Conservation (phyloP, 306 rosid genomes). For the Inga leiocalycina region DNA sequence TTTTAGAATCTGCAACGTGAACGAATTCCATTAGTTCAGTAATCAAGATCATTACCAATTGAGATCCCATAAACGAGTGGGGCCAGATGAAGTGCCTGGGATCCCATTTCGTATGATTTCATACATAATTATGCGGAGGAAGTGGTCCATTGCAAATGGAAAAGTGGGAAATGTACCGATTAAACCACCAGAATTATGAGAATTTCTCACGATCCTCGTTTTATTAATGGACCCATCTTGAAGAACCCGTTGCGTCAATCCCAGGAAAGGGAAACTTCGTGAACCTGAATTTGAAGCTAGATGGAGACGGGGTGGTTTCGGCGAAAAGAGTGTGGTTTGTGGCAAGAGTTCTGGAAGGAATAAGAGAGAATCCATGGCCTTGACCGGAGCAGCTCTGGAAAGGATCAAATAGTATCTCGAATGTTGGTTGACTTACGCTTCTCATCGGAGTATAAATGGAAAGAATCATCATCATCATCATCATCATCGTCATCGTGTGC, state of each 20-base stretch:
- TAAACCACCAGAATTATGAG: slow-evolving; percentile 33
- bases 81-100: not conserved
- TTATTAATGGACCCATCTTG: slow-evolving; percentile 25
- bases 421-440: too few relatives aligned
- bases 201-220: slow-evolving; percentile 27
- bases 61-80: not conserved
- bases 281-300: slow-evolving; percentile 4
- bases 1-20: slow-evolving; percentile 47
- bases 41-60: slow-evolving; percentile 3
- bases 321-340: slow-evolving; percentile 13
- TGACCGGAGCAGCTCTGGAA: not conserved
- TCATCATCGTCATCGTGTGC: too few relatives aligned
- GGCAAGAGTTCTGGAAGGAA: slow-evolving; percentile 31
- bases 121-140: not conserved
- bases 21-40: not conserved
- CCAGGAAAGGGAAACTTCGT: slow-evolving; percentile 17
- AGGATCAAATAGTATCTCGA: not conserved
- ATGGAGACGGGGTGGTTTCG: not conserved
- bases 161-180: slow-evolving; percentile 38
- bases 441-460: too few relatives aligned
- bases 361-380: slow-evolving; percentile 47
- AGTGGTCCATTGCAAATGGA: too few relatives aligned
- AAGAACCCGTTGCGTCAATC: slow-evolving; percentile 12
- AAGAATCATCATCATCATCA: too few relatives aligned
- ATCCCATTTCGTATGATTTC: not conserved